Base-by-base conservation (phyloP, 164 flowering plant species). In the Kalanchoe fedtschenkoi region DNA sequence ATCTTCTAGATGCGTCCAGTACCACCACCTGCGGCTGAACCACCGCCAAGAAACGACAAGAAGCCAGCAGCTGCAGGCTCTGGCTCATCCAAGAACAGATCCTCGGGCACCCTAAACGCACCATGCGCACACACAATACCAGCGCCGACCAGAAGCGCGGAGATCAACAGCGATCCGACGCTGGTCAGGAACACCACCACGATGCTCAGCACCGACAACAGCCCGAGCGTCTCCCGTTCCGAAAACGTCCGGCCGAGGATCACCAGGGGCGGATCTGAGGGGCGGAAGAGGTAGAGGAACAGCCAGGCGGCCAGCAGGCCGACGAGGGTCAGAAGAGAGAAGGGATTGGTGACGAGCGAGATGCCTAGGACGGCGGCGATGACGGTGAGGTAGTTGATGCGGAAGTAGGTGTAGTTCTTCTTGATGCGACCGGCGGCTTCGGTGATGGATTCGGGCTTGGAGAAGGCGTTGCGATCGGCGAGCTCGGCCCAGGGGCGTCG, bases 91-190 rank as follows among this genome's bases (percentile, higher is more conserved):
- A 83, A 70, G 34, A 83, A 82, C 59, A 82, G 70, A 62, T 82
- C 87, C 70, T 78, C 84, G 0, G 87, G 88, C 64, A 73, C 81
- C 66, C 85, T 72, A 69, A 83, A 83, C 15, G 88, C 85, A 15
- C 88, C 88, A 42, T 83, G 88, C 3, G 70, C 72, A 61, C 79
- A 76, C 13, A 83, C 82, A 19, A 83, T 73, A 4, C 75, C 82
- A 10, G 68, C 37, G 17, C 85, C 88, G 32, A 81, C 24, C 74
- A 79, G 62, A 51, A 70, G 37, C 2, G 88, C 79, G 0, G 82
- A 80, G 62, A 78, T 78, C 60, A 83, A 63, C n/a, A 83, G 65
- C 2, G 85, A 81, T 62, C 83, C 88, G 17, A 83, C 83, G 71
- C 70, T 79, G 35, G 85, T 81, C 57, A 83, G 62, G 65, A 81